These are phyloP conservation scores for Trichoderma citrinoviride DNA, from an alignment of 2,329 filamentous ascomycete species.

Conservation along the genomic window DNA sequence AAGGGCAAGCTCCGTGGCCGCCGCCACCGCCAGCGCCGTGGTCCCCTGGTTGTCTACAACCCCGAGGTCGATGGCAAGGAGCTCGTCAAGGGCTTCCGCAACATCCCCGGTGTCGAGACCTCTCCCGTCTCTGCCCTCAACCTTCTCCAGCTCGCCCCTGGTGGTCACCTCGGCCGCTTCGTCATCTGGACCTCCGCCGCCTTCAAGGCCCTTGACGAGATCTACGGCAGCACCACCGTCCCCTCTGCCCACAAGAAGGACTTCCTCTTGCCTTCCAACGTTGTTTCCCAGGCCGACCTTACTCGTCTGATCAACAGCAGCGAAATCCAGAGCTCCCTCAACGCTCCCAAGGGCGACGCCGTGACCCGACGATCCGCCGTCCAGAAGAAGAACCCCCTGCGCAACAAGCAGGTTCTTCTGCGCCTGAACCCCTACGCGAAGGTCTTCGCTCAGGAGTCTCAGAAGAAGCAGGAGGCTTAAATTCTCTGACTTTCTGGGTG, in stretches of 20 bases:
- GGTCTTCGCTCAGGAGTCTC: conserved; percentile 71
- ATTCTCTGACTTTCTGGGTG: conserved; percentile 38
- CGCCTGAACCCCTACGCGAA: conserved; percentile 97
- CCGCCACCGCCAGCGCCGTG: conserved; percentile 95
- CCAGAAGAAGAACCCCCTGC: conserved; percentile 99
- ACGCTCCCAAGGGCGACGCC: conserved; percentile 84
- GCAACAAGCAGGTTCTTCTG: conserved; percentile 98
- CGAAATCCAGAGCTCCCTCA: conserved; percentile 95
- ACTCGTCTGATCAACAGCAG: conserved; percentile 98
- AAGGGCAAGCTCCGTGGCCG: conserved; percentile 99
- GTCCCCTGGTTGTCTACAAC: conserved; percentile 97
- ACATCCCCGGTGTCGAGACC: conserved; percentile 98
- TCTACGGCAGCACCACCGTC: conserved; percentile 92
- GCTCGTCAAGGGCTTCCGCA: conserved; percentile 92
- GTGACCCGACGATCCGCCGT: conserved; percentile 85
- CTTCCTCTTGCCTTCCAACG: conserved; percentile 91
- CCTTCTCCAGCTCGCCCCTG: conserved; percentile 97
- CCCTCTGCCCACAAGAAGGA: conserved; percentile 96
- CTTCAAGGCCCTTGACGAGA: conserved; percentile 92
- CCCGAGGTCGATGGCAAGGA: conserved; percentile 93
- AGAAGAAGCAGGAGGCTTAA: conserved; percentile 44
- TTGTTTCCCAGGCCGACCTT: conserved; percentile 92
- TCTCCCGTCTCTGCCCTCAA: conserved; percentile 90
- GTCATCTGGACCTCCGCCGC: conserved; percentile 97
- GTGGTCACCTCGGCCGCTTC: conserved; percentile 98